These are phyloP conservation scores for Fusarium gaditjirri DNA, from an alignment of 2,329 filamentous ascomycete species.

Conservation along the genomic window DNA sequence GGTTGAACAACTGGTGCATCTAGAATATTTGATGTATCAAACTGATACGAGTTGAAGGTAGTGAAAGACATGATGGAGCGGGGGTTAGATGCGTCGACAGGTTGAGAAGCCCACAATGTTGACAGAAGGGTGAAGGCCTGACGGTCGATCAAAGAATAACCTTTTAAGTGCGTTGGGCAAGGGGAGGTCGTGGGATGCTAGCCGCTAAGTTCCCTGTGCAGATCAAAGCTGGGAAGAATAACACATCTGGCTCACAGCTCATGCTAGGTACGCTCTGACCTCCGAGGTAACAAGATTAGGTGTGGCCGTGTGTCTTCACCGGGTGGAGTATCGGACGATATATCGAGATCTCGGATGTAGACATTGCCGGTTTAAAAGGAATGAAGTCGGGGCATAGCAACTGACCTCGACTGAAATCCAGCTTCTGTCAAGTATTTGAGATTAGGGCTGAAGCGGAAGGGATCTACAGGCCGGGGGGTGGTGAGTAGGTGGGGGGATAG, in stretches of 20 bases:
- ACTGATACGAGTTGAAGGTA: not conserved
- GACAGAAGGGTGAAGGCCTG: not conserved
- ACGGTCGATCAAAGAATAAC: not conserved
- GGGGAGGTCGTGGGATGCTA: not conserved
- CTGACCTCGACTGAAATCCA: not conserved
- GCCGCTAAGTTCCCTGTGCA: not conserved
- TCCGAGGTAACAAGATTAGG: not conserved
- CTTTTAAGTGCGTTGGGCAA: not conserved
- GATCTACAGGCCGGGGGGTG: not conserved
- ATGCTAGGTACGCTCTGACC: not conserved
- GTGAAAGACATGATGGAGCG: not conserved
- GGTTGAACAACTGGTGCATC: rapidly evolving
- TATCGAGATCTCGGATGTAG: not conserved
- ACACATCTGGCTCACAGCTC: no score
- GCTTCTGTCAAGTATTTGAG: not conserved
- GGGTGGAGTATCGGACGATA: not conserved
- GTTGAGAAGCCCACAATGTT: not conserved
- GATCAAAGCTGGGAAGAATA: no score
- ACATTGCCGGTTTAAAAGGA: not conserved
- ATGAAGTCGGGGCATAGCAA: not conserved
- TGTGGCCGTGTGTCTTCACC: not conserved
- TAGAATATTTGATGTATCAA: not conserved
- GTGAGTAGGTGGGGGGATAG: not conserved
- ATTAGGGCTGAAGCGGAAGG: not conserved
- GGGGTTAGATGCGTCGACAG: not conserved